Evolutionary conservation across 352 stramenopile species (phyloP).

Genomic region (Globisporangium middletonii): DNA sequence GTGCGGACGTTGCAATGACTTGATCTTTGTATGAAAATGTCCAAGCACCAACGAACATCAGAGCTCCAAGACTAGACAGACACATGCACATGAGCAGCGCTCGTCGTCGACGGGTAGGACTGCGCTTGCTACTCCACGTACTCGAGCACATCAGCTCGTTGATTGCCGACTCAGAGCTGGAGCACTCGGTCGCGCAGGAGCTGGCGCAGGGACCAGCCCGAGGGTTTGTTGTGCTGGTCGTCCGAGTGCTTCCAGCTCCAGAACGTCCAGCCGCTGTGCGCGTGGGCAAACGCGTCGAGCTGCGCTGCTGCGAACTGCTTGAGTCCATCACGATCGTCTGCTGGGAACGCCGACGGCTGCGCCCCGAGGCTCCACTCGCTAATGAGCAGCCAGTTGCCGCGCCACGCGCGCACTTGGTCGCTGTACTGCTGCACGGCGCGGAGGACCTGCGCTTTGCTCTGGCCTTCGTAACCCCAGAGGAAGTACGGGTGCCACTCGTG

Average conservation of each 20-base stretch:
- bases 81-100: no score
- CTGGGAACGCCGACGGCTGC: conserved; percentile 47
- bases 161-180: no score
- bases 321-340: conserved; percentile 35
- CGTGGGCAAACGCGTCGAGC: conserved; percentile 46
- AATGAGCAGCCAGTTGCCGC: conserved; percentile 70
- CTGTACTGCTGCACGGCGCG: conserved; percentile 48
- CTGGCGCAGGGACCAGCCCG: conserved; percentile 75
- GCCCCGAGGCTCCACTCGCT: conserved; percentile 80
- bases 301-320: conserved; percentile 51
- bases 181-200: conserved; percentile 69
- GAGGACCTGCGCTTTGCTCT: conserved; percentile 53
- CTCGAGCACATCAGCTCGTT: no score
- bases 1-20: no score
- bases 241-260: conserved; percentile 82
- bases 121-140: no score
- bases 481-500: conserved; percentile 56
- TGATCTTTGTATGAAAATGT: no score
- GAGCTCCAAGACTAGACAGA: no score
- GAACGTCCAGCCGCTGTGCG: conserved; percentile 81
- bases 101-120: no score
- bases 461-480: conserved; percentile 55
- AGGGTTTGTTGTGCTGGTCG: conserved; percentile 37
- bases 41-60: no score
- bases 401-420: conserved; percentile 48